A percentile compares a stretch with the other conserved stretches of the same genome.
Conservation (phyloP, 2,329 filamentous ascomycete species). For the Aspergillus melleus region DNA sequence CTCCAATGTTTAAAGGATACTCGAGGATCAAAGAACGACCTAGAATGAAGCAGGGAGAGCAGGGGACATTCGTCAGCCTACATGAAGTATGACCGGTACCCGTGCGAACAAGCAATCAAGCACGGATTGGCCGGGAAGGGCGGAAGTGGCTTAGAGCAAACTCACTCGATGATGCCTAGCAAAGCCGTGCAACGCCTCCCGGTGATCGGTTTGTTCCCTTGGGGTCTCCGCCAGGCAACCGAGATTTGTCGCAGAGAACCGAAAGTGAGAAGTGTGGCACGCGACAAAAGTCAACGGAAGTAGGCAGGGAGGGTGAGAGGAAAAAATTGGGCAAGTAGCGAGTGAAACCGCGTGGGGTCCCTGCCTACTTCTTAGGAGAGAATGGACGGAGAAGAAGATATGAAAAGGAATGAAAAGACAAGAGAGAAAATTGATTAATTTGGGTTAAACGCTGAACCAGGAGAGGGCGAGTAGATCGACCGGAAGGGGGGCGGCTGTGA, state of each 20-base stretch:
- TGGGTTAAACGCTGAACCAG: no score
- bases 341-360: background rate
- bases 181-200: background rate
- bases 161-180: conserved; percentile 8
- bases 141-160: conserved; percentile 17
- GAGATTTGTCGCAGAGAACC: background rate
- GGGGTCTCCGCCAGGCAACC: background rate
- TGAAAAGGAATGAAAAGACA: conserved; percentile 1
- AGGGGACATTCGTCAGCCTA: background rate
- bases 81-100: background rate
- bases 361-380: background rate
- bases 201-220: background rate
- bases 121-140: conserved; percentile 9
- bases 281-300: background rate
- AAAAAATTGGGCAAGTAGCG: background rate
- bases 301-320: background rate
- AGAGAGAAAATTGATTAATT: background rate
- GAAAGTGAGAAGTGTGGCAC: no score
- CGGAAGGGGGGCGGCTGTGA: background rate
- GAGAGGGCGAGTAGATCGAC: background rate
- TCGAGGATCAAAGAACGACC: background rate
- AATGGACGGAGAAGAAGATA: background rate
- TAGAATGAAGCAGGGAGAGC: background rate
- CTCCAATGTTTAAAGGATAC: background rate
- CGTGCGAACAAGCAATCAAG: background rate